Percentiles rank a stretch among this genome's conserved stretches.
These are phyloP conservation scores for Phytopythium ostracodes DNA, from an alignment of 352 stramenopile genomes.

Conservation along the genomic window DNA sequence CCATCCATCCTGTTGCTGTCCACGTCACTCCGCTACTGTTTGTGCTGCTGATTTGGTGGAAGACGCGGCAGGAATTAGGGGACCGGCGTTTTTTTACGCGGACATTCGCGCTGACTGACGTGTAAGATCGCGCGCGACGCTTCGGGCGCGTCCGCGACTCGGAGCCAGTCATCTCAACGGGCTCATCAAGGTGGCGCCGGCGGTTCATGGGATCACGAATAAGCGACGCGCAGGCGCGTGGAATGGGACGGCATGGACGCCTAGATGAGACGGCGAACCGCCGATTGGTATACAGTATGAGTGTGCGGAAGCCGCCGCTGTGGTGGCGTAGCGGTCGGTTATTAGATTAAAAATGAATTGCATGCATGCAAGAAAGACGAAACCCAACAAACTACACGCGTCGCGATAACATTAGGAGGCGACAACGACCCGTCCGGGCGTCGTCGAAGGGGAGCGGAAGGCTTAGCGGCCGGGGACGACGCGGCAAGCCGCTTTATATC, in stretches of 20 bases:
- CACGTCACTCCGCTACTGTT: neutral
- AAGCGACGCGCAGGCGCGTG: no score
- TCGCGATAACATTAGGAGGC: slow-evolving; percentile 10
- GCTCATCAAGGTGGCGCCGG: neutral
- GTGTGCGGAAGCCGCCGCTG: neutral
- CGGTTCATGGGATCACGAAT: neutral
- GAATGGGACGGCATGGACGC: no score
- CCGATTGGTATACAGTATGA: no score
- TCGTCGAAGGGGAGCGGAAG: neutral
- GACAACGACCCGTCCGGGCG: neutral
- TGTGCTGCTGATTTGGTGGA: neutral
- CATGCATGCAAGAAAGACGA: slow-evolving; percentile 4
- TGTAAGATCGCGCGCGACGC: slow-evolving; percentile 1
- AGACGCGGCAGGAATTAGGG: neutral
- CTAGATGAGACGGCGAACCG: neutral
- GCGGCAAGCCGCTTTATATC: neutral
- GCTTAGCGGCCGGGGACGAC: neutral
- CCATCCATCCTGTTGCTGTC: neutral
- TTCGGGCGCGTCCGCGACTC: neutral
- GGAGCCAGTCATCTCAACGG: neutral
- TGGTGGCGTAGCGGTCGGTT: neutral
- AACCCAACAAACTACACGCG: slow-evolving; percentile 7
- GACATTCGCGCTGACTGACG: neutral
- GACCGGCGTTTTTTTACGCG: neutral
- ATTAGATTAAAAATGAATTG: slow-evolving; percentile 6